These are phyloP conservation scores for Geranium incanum DNA, from an alignment of 441 rosid genomes.

Conservation along the genomic window DNA sequence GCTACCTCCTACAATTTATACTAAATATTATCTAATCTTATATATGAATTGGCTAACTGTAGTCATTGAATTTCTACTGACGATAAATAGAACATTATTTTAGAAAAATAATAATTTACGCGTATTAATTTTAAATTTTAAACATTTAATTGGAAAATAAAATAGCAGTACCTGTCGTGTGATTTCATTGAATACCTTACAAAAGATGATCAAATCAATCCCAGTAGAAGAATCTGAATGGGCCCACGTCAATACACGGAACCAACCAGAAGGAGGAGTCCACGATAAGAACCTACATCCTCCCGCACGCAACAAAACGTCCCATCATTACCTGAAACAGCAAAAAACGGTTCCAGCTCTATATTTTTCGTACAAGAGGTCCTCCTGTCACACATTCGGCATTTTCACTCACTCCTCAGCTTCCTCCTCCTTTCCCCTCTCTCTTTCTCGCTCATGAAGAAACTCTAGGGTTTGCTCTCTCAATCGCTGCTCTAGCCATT, in stretches of 20 bases:
- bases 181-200: no score
- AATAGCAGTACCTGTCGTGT: no score
- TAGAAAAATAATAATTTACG: no score
- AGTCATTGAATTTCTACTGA: no score
- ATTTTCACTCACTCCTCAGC: background rate
- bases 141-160: no score
- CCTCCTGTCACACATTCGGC: background rate
- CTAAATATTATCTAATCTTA: no score
- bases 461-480: constrained; percentile 5
- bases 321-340: constrained; percentile 1
- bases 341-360: background rate
- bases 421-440: background rate
- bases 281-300: background rate
- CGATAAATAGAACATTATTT: no score
- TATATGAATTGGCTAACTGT: no score
- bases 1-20: no score
- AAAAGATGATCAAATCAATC: no score
- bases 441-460: background rate
- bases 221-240: no score
- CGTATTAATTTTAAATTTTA: no score
- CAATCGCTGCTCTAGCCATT: background rate
- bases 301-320: background rate
- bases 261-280: background rate
- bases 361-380: background rate
- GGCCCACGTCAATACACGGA: background rate